Conservation (phyloP, 2,329 filamentous ascomycete genomes). For the Alternaria rosae region DNA sequence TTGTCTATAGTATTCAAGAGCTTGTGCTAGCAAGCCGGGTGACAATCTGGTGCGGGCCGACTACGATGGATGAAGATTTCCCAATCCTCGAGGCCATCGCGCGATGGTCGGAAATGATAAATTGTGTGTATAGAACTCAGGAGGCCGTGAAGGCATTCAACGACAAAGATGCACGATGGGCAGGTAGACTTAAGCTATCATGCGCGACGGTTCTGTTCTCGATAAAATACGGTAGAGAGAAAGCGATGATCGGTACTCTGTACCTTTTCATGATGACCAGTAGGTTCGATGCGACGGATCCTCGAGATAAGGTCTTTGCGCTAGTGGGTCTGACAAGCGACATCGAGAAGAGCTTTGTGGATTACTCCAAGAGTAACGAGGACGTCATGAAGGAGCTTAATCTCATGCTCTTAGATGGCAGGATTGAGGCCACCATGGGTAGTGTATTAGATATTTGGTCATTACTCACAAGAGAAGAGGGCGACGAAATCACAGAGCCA, state of each 20-base stretch:
- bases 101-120: neutral
- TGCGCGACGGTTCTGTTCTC: neutral
- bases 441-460: neutral
- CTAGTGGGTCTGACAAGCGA: neutral
- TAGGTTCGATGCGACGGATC: neutral
- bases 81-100: neutral
- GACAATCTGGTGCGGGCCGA: neutral
- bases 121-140: neutral
- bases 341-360: neutral
- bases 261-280: neutral
- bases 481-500: neutral
- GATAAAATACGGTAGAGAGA: neutral
- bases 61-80: neutral
- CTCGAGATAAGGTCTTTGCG: neutral
- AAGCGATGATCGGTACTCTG: neutral
- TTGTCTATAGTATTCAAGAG: neutral
- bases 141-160: neutral
- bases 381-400: neutral
- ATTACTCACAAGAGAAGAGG: neutral
- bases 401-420: neutral
- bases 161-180: rapidly evolving
- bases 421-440: neutral
- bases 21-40: neutral
- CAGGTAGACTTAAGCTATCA: neutral
- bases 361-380: neutral